Evolutionary conservation across 352 stramenopile genomes (phyloP).

Genomic region (Thalassiosira tumida): DNA sequence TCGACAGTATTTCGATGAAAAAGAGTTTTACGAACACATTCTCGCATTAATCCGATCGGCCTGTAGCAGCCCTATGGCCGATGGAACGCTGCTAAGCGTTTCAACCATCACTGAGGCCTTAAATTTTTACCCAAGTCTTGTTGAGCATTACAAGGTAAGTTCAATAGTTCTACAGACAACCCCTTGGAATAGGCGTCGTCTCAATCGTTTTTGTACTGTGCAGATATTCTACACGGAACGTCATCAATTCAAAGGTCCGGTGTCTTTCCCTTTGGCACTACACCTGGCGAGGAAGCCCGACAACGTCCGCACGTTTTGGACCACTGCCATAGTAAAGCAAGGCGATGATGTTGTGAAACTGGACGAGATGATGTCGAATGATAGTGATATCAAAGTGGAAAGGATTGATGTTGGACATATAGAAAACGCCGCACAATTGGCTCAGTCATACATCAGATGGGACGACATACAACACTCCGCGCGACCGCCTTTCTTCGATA

Average conservation of each 20-base stretch:
- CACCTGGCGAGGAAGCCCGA: neutral
- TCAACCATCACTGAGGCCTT: neutral
- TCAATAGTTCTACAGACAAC: neutral
- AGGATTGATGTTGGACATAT: neutral
- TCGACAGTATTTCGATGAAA: neutral
- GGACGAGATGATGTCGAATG: neutral
- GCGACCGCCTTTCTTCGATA: neutral
- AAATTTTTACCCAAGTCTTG: neutral
- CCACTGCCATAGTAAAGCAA: neutral
- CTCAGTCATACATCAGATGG: neutral
- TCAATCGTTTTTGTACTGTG: neutral
- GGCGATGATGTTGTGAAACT: neutral
- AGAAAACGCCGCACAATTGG: neutral
- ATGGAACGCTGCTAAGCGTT: neutral
- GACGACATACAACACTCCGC: neutral
- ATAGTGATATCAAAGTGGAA: neutral
- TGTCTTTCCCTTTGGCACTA: neutral
- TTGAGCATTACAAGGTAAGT: slow-evolving; percentile 1
- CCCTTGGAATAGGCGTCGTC: neutral
- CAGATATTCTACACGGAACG: neutral
- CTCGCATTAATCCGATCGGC: neutral
- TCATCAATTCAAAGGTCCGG: neutral
- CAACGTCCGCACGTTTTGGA: neutral
- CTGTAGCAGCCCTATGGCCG: neutral
- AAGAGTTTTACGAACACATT: neutral